phyloP scores from a whole-genome alignment of 345 rosid genomes.

The Citrus sp. region DNA sequence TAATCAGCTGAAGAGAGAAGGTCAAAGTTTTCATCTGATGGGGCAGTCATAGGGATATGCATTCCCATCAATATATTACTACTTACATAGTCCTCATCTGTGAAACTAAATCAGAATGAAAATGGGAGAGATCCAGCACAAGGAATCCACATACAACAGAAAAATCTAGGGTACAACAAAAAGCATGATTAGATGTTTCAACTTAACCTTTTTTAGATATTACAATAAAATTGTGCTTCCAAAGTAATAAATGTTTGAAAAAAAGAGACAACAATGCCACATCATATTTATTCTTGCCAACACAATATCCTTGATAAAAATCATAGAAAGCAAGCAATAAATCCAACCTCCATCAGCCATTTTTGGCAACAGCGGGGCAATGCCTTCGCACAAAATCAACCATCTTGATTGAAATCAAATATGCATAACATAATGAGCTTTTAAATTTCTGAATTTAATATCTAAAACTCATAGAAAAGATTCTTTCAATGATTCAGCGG shows the following conservation, averaged over 20 bases:
- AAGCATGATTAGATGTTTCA: not conserved
- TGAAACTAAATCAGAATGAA: not conserved
- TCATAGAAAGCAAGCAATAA: not conserved
- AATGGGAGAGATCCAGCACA: not conserved
- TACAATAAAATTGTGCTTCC: not conserved
- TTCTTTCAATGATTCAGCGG: constrained; percentile 3
- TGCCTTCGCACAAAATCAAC: not conserved
- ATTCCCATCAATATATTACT: not conserved
- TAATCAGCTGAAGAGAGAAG: not conserved
- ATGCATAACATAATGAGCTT: not conserved
- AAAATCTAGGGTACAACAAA: not conserved
- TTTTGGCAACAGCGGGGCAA: not conserved
- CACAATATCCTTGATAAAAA: not conserved
- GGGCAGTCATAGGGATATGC: not conserved
- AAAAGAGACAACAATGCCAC: not conserved
- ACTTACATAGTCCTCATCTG: not conserved
- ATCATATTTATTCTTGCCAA: not conserved
- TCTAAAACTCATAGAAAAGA: not conserved
- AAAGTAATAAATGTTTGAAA: not conserved
- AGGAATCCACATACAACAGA: not conserved
- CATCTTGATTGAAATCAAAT: not conserved
- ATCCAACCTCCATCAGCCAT: not conserved
- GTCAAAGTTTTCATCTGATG: not conserved
- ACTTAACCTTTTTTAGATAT: not conserved
- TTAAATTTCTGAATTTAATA: constrained; percentile 1